These are phyloP conservation scores for Schizosaccharomyces cryophilus DNA, from an alignment of 805 yeast genomes.

Conservation along the genomic window DNA sequence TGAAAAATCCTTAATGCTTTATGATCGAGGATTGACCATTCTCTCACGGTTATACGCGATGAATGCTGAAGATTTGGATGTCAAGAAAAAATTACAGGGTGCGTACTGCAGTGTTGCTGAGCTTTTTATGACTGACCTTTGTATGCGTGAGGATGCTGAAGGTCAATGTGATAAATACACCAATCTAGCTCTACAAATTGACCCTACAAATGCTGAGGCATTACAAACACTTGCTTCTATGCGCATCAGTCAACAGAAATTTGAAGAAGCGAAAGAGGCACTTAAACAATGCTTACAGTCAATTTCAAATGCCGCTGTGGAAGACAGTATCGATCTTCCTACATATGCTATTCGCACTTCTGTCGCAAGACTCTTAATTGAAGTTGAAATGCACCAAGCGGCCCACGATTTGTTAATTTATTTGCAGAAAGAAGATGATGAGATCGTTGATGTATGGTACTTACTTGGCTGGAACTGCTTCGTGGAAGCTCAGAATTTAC, in stretches of 20 bases:
- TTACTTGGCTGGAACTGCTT: slow-evolving; percentile 52
- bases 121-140: slow-evolving; percentile 84
- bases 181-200: slow-evolving; percentile 30
- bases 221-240: slow-evolving; percentile 64
- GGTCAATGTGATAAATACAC: slow-evolving; percentile 46
- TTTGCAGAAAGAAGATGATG: slow-evolving; percentile 29
- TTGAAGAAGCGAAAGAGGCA: slow-evolving; percentile 45
- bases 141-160: slow-evolving; percentile 81
- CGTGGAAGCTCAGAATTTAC: slow-evolving; percentile 3
- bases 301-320: slow-evolving; percentile 31
- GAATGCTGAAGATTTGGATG: slow-evolving; percentile 5
- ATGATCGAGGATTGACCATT: slow-evolving; percentile 34
- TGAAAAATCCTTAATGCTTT: slow-evolving; percentile 40
- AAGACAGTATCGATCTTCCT: slow-evolving; percentile 14
- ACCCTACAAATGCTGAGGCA: slow-evolving; percentile 39
- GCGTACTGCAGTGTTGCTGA: slow-evolving; percentile 69
- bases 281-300: slow-evolving; percentile 17
- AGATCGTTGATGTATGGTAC: slow-evolving; percentile 52
- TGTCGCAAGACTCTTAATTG: slow-evolving; percentile 40
- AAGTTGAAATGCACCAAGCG: slow-evolving; percentile 42
- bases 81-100: slow-evolving; percentile 11
- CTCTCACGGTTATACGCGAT: slow-evolving; percentile 18
- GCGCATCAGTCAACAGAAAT: slow-evolving; percentile 59
- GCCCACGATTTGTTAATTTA: not conserved
- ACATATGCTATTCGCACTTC: slow-evolving; percentile 33